Evolutionary conservation across 1,139 yeast species (phyloP).

Genomic region (Saccharomyces hybrid): DNA sequence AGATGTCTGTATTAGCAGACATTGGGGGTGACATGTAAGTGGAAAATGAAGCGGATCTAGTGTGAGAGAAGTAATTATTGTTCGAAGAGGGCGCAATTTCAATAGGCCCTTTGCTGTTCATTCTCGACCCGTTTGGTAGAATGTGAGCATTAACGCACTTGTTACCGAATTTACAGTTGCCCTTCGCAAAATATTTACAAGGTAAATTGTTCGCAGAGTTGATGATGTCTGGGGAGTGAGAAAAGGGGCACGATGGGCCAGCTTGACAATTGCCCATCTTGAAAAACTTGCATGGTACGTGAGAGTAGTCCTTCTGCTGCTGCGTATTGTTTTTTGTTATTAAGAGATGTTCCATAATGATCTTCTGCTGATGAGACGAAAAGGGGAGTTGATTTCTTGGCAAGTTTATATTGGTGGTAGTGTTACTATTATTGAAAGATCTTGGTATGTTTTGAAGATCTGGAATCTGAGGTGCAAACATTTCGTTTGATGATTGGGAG

Average conservation of each 20-base stretch:
- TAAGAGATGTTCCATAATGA: constrained; percentile 23
- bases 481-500: background rate
- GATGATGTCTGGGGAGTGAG: constrained; percentile 50
- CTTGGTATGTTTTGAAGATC: background rate
- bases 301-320: constrained; percentile 38
- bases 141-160: constrained; percentile 92
- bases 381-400: background rate
- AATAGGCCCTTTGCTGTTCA: constrained; percentile 29
- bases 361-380: constrained; percentile 20
- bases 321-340: constrained; percentile 23
- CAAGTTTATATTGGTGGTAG: background rate
- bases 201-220: constrained; percentile 53
- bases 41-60: background rate
- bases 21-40: background rate
- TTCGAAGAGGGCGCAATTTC: constrained; percentile 30
- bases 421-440: background rate
- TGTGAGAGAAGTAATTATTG: background rate
- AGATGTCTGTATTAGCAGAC: background rate
- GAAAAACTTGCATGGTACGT: constrained; percentile 92
- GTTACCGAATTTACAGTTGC: constrained; percentile 87
- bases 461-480: background rate
- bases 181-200: constrained; percentile 89
- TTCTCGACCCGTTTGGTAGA: constrained; percentile 79
- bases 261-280: constrained; percentile 93
- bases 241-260: constrained; percentile 83